These are phyloP conservation scores for Arthrinium phaeospermum DNA, from an alignment of 2,329 filamentous ascomycete genomes.

Conservation along the genomic window DNA sequence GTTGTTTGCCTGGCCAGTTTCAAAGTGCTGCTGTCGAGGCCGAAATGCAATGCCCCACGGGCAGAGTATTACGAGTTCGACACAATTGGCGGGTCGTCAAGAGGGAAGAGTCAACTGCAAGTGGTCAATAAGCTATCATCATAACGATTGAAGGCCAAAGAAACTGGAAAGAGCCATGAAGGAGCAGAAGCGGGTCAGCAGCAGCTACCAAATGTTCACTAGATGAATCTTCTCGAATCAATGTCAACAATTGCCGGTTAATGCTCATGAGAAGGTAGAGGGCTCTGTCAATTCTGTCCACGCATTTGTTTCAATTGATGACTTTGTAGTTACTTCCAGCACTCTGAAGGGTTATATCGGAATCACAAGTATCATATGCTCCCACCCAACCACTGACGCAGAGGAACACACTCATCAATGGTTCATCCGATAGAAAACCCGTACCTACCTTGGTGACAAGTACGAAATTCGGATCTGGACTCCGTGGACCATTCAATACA, in stretches of 20 bases:
- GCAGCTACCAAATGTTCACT: not conserved
- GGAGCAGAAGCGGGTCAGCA: not conserved
- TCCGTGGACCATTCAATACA: not conserved
- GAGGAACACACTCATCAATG: not conserved
- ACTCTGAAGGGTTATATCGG: too few species aligned
- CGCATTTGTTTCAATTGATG: not conserved
- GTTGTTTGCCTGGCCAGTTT: conserved; percentile 3
- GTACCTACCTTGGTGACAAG: not conserved
- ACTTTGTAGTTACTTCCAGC: not conserved
- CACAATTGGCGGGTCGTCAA: not conserved
- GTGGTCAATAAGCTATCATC: not conserved
- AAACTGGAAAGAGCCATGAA: not conserved
- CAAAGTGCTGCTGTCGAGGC: not conserved
- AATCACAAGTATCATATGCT: not conserved
- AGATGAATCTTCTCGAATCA: too few species aligned
- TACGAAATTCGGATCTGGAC: not conserved
- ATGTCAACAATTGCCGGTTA: too few species aligned
- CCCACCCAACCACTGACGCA: not conserved
- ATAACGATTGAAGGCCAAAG: not conserved
- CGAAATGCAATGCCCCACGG: not conserved
- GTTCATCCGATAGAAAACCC: not conserved
- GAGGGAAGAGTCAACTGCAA: not conserved
- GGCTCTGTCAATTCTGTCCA: not conserved
- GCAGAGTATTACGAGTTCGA: not conserved
- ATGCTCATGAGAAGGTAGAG: too few species aligned